A percentile compares a stretch with the other conserved stretches of the same genome.
Conservation (phyloP, 2,329 filamentous ascomycete species). For the Thielaviopsis punctulata region DNA sequence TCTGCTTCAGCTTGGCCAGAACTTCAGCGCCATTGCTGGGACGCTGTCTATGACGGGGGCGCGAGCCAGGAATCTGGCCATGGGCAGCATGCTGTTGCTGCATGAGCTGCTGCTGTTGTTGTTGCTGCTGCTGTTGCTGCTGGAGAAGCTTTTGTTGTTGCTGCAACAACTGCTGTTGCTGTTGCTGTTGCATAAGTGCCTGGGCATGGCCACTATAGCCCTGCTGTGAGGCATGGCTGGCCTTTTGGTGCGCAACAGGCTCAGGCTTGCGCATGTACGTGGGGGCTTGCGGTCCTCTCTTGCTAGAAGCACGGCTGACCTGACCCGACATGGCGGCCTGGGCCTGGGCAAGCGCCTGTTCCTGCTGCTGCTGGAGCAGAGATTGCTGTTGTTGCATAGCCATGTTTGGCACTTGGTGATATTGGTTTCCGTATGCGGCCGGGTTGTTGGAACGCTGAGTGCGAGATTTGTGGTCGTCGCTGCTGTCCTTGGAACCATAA, state of each 20-base stretch:
- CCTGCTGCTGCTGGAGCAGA: slow-evolving; percentile 64
- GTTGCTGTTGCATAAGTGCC: slow-evolving; percentile 4
- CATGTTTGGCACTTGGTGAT: slow-evolving; percentile 24
- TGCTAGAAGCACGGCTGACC: slow-evolving; percentile 56
- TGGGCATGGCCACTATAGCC: neutral
- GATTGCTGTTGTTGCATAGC: slow-evolving; percentile 38
- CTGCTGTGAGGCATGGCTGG: slow-evolving; percentile 6
- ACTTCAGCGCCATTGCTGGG: slow-evolving; percentile 74
- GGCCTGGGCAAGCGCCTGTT: slow-evolving; percentile 63
- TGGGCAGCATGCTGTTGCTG: slow-evolving; percentile 16
- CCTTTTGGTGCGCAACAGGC: slow-evolving; percentile 2
- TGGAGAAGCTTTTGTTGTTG: slow-evolving; percentile 5
- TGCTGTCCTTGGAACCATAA: slow-evolving; percentile 33
- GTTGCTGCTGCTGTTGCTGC: slow-evolving; percentile 23
- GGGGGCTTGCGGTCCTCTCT: slow-evolving; percentile 41
- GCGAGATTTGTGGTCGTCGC: slow-evolving; percentile 48
- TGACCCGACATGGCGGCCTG: slow-evolving; percentile 61
- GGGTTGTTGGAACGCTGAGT: slow-evolving; percentile 41
- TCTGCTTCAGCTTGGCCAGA: slow-evolving; percentile 64
- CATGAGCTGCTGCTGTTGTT: slow-evolving; percentile 15
- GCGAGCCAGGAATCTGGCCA: slow-evolving; percentile 31
- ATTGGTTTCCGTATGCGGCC: slow-evolving; percentile 25
- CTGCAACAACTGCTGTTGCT: slow-evolving; percentile 13
- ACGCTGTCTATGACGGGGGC: slow-evolving; percentile 60
- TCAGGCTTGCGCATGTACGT: slow-evolving; percentile 20